Percentiles rank a stretch among this genome's conserved stretches.
phyloP scores from a whole-genome alignment of 345 rosid genomes.

The Toxicodendron radicans region DNA sequence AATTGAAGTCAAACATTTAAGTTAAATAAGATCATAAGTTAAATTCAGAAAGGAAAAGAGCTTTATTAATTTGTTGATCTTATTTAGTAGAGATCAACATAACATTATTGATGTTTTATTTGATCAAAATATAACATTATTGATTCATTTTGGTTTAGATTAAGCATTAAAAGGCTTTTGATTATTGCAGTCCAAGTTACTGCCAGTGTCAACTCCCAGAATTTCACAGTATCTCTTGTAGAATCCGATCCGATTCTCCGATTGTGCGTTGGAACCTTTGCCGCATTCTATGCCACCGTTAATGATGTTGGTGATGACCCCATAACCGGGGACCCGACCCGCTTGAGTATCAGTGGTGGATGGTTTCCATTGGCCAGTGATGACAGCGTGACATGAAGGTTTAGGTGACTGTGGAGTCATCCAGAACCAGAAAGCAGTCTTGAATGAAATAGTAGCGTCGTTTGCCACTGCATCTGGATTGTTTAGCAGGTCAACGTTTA shows the following conservation, averaged over 20 bases:
- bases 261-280: background rate
- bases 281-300: slow-evolving; percentile 31
- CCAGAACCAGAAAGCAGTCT: too few species aligned
- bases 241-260: slow-evolving; percentile 27
- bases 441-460: too few species aligned
- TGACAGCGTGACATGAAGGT: too few species aligned
- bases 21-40: too few species aligned
- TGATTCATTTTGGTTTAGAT: background rate
- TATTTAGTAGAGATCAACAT: background rate
- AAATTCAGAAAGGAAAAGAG: background rate
- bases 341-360: too few species aligned
- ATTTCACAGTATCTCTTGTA: slow-evolving; percentile 30
- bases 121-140: background rate
- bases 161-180: slow-evolving; percentile 34
- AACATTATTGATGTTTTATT: background rate
- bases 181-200: slow-evolving; percentile 30
- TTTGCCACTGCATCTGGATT: too few species aligned
- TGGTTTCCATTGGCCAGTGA: too few species aligned
- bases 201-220: too few species aligned
- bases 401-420: too few species aligned
- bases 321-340: too few species aligned
- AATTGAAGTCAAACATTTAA: too few species aligned
- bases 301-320: background rate
- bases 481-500: too few species aligned
- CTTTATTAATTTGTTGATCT: background rate